Evolutionary conservation across 2,329 filamentous ascomycete species (phyloP), one percentile per base, ranked within the genome.

Genomic region (Torrubiella hemipterigena): DNA sequence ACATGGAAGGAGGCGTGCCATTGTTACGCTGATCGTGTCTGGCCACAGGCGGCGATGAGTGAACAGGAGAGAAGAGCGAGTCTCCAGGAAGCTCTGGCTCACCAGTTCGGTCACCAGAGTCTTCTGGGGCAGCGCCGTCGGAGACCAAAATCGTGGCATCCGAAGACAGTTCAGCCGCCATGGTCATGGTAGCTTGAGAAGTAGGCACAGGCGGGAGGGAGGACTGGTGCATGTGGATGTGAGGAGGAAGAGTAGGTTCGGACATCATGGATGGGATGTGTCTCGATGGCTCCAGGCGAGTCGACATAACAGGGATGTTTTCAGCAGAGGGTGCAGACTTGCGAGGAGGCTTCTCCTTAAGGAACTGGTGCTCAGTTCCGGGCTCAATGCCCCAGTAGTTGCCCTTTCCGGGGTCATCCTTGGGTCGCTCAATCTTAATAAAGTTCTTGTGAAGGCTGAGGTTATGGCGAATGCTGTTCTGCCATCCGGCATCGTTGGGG

Each of bases 391-490:
- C 75, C 91, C 91, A 96, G 61, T 96, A 96, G 56, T 94, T 89
- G 26, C 91, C 91, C 58, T 96, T 96, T 46, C 91, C 91, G 4
- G 89, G 87, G 48, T 96, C 91, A 50, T 95, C 87, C 65, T 96
- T 96, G 35, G 87, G 86, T 36, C 91, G 74, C 55, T 95, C 87
- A 49, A 93, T 81, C 61, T 96, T 96, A 52, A 87, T 77, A 50
- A 96, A 96, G 28, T 83, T 84, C 60, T 96, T 96, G 67, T 95
- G 93, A 27, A 98, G 67, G 50, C 87, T 95, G 20, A 98, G 74
- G 46, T 98, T 98, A 58, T 98, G 91, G 20, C 91, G 81, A 53
- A 98, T 98, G 61, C 91, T 96, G 57, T 98, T 98, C 58, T 96
- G 89, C 91, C 91, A 98, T 40, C 91, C 89, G 9, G 82, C 77